These are phyloP conservation scores for Antarctomyces pellizariae DNA, from an alignment of 495 filamentous ascomycete genomes.

Conservation along the genomic window DNA sequence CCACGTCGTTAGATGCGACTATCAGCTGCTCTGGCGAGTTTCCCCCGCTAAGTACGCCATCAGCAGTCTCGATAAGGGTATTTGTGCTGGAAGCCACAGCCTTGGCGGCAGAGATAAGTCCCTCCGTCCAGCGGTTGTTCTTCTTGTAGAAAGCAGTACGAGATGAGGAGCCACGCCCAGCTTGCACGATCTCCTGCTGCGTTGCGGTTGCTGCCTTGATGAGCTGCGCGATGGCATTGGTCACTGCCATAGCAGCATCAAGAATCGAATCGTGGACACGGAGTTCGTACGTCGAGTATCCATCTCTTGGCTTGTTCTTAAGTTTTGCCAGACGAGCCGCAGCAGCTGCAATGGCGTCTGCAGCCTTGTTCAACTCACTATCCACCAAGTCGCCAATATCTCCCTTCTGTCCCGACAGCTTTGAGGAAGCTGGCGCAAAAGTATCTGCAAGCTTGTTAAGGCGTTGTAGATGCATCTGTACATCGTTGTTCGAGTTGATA, in stretches of 20 bases:
- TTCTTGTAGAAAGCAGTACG: conserved; percentile 98
- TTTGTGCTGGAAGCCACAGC: conserved; percentile 83
- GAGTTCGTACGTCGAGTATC: conserved; percentile 91
- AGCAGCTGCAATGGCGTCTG: conserved; percentile 82
- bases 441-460: conserved; percentile 80
- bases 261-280: conserved; percentile 86
- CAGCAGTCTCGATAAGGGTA: conserved; percentile 88
- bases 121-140: conserved; percentile 92
- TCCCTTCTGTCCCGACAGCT: conserved; percentile 39
- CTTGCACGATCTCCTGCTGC: conserved; percentile 93
- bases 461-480: conserved; percentile 71
- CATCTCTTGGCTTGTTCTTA: conserved; percentile 78
- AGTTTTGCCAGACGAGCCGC: conserved; percentile 72
- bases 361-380: conserved; percentile 76
- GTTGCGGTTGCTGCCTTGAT: conserved; percentile 90
- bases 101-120: conserved; percentile 88
- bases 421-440: conserved; percentile 65
- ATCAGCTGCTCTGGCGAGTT: conserved; percentile 94
- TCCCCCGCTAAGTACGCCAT: conserved; percentile 75
- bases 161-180: conserved; percentile 71
- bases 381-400: conserved; percentile 90
- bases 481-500: conserved; percentile 88
- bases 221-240: conserved; percentile 83
- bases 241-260: conserved; percentile 83
- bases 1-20: conserved; percentile 90